Evolutionary conservation across 2,329 filamentous ascomycete species (phyloP), one percentile per base, ranked within the genome.

Genomic region (Beauveria bassiana): DNA sequence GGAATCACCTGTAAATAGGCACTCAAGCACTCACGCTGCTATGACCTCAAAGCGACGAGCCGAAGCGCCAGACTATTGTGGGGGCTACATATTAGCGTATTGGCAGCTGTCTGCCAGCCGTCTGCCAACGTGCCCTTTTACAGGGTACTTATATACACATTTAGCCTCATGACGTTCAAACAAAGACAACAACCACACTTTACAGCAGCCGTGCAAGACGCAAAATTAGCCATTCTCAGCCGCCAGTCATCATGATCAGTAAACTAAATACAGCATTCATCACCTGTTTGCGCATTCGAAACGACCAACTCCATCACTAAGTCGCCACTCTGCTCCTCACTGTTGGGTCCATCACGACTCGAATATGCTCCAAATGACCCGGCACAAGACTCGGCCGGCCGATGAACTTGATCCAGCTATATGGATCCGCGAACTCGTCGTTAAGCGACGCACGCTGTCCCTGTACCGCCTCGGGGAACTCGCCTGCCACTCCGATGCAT

Each of bases 391-490:
- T 45, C 24, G 60, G 60, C 9, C 60, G 43, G 12, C 60, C 60
- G 28, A 61, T 61, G 20, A 56, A 61, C 26, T 56, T 55, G 26
- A 61, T 61, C 60, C 60, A 61, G 26, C 60, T 61, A 20, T 61
- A 61, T 14, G 60, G 60, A 43, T 61, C 60, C 4, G 52, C 46
- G 34, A 61, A 61, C 46, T 61, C 60, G 40, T 61, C 60, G 18
- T 61, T 40, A 2, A 45, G 34, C 12, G 60, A 51, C 40, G 46
- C 60, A 9, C 52, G 45, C 46, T 61, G 52, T 16, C 60, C 60
- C 26, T 61, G 60, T 28, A 61, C 53, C 6, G 60, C 60, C 34
- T 55, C 60, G 43, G 60, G 60, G 46, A 57, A 61, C 53, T 61
- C 60, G 52, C 60, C 52, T 24, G 60, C 60, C 24, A 61, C 60